phyloP scores from a whole-genome alignment of 495 filamentous ascomycete species.

The Hypoxylon fuscum region DNA sequence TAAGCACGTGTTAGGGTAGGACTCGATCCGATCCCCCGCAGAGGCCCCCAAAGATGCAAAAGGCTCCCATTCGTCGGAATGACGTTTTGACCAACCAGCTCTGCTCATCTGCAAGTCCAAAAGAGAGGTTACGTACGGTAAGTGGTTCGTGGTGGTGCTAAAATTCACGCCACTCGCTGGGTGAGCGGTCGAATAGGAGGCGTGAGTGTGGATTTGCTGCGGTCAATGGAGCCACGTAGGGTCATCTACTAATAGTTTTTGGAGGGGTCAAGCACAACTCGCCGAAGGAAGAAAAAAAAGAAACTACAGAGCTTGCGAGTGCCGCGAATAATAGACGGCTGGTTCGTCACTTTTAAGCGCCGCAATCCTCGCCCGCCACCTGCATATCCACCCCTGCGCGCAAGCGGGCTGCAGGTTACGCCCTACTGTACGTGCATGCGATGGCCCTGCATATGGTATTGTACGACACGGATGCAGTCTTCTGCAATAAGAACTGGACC shows the following conservation, averaged over 20 bases:
- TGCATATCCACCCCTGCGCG: too few relatives aligned
- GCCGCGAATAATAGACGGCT: neutral
- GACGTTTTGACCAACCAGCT: conserved; percentile 7
- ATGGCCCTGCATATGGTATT: conserved; percentile 6
- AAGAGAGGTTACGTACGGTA: too few relatives aligned
- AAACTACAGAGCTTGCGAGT: conserved; percentile 12
- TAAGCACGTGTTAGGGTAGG: conserved; percentile 33
- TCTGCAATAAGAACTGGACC: conserved; percentile 16
- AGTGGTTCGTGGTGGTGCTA: conserved; percentile 18
- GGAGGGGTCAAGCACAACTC: conserved; percentile 15
- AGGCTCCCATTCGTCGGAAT: conserved; percentile 13
- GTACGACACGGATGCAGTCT: conserved; percentile 5
- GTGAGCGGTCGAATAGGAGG: conserved; percentile 20
- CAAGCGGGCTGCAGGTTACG: conserved; percentile 17
- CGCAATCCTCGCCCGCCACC: conserved; percentile 1
- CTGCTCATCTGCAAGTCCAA: neutral
- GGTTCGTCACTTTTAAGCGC: conserved; percentile 37
- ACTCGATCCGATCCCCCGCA: conserved; percentile 31
- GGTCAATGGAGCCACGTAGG: conserved; percentile 39
- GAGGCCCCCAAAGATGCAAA: conserved; percentile 9
- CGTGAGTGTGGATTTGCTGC: conserved; percentile 2
- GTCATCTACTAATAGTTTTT: neutral
- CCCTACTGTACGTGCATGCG: conserved; percentile 7
- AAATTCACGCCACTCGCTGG: conserved; percentile 11
- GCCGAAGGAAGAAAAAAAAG: conserved; percentile 1